A percentile compares a stretch with the other conserved stretches of the same genome.
Evolutionary conservation across 2,329 filamentous ascomycete genomes (phyloP).

Genomic region (Xylariomycetidae sp.): DNA sequence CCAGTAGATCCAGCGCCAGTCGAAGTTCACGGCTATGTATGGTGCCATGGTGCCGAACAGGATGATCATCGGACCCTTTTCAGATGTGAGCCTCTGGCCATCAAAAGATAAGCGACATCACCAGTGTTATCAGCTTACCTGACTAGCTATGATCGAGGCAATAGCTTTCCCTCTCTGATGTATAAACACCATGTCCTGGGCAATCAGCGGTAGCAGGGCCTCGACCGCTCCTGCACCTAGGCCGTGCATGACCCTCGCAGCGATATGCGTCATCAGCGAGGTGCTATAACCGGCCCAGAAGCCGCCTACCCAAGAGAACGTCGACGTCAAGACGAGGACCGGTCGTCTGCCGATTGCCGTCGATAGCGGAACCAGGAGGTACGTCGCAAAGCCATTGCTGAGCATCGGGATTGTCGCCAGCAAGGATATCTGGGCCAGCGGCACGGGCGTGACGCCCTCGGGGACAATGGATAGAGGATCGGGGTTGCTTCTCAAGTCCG

Average conservation of each 20-base stretch:
- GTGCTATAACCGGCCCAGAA: conserved; percentile 31
- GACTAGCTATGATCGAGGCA: conserved; percentile 23
- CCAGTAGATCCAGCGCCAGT: conserved; percentile 33
- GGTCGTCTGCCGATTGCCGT: conserved; percentile 32
- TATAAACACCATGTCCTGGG: conserved; percentile 35
- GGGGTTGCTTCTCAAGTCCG: conserved; percentile 22
- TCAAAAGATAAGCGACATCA: conserved; percentile 1
- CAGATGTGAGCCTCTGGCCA: too few relatives aligned
- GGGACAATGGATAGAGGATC: conserved; percentile 25
- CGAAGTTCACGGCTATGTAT: conserved; percentile 6
- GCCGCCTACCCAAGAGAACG: conserved; percentile 30
- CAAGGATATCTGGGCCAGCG: conserved; percentile 25
- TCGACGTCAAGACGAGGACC: conserved; percentile 28
- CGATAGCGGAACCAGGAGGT: conserved; percentile 34
- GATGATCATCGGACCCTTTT: conserved; percentile 3
- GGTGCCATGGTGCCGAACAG: neutral
- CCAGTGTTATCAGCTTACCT: conserved; percentile 9
- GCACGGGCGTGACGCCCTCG: conserved; percentile 21
- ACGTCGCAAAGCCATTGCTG: conserved; percentile 30
- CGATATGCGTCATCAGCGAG: conserved; percentile 25
- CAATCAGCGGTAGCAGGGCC: conserved; percentile 32
- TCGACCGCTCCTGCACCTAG: conserved; percentile 32
- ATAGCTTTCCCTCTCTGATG: conserved; percentile 33
- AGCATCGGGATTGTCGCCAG: conserved; percentile 31
- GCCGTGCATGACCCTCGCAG: conserved; percentile 29